Evolutionary conservation across 495 filamentous ascomycete genomes (phyloP), one percentile per base, ranked within the genome.

Genomic region (Aeminium ludgeri): DNA sequence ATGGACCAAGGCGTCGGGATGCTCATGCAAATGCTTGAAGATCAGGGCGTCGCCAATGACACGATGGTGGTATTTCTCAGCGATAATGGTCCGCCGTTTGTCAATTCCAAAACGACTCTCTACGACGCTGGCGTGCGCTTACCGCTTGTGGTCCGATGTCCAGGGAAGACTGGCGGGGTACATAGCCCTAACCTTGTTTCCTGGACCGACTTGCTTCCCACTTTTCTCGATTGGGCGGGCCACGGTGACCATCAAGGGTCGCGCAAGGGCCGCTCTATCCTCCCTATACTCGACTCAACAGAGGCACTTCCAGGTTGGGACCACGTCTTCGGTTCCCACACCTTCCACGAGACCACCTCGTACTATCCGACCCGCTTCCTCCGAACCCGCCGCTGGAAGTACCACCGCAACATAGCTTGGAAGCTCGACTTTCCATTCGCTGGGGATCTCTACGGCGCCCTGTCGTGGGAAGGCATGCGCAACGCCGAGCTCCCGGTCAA

Each of bases 321-420:
- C 23, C 42, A 53, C 28, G 51, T 68, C 10, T 66, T 62, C 34
- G 62, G 65, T 27, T 65, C 61, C 11, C 65, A 68, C 45, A 66
- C 65, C n/a, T 66, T 68, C 50, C 65, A 68, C 36, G 65, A 68
- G 50, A 43, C 64, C 7, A 62, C 59, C 19, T 65, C 66, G 36
- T 68, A 66, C 48, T 68, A 55, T 51, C 65, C 64, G 2, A 68
- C 65, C 1, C 57, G 65, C 13, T 56, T 60, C 50, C 44, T 66
- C 20, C 64, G 65, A 11, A 63, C 53, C 2, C 45, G 44, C 2
- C 40, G 50, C 10, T 64, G 57, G 49, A 68, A 68, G 34, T 68
- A 68, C 37, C 65, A 68, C 41, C 59, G 65, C 28, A 66, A 68
- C 38, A 55, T 66, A 12, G 62, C 60, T 2, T 65, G 57, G 55